These are phyloP conservation scores for Gossypium mustelinum DNA, from an alignment of 345 rosid genomes.

Conservation along the genomic window DNA sequence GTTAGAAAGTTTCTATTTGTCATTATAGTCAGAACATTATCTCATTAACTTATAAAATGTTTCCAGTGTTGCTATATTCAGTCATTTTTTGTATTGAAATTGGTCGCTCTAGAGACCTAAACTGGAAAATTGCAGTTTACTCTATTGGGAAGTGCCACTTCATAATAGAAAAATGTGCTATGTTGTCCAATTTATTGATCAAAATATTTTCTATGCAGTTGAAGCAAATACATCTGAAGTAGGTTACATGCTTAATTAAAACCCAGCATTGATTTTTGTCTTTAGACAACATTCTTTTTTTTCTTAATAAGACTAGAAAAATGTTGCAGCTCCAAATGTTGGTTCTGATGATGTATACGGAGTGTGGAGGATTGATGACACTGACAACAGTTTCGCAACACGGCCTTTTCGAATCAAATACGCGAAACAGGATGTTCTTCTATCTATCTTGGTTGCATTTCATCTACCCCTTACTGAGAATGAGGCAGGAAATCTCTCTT, in stretches of 20 bases:
- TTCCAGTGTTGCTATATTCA: conserved; percentile 1
- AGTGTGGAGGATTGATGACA: conserved; percentile 79
- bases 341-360: conserved; percentile 56
- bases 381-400: conserved; percentile 77
- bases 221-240: background rate
- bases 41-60: background rate
- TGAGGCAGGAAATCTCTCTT: conserved; percentile 40
- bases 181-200: background rate
- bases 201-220: background rate
- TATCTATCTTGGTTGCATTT: conserved; percentile 76
- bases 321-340: conserved; percentile 54
- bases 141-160: background rate
- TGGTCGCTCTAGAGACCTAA: background rate
- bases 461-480: conserved; percentile 48
- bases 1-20: background rate
- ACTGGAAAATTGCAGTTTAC: background rate
- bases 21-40: background rate
- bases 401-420: conserved; percentile 86
- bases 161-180: background rate
- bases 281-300: background rate
- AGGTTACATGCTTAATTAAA: background rate
- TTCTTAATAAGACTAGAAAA: background rate
- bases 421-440: conserved; percentile 83
- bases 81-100: background rate
- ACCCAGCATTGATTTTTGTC: background rate